Base-by-base conservation (phyloP, 148 eudicot species). In the Fagopyrum tataricum region DNA sequence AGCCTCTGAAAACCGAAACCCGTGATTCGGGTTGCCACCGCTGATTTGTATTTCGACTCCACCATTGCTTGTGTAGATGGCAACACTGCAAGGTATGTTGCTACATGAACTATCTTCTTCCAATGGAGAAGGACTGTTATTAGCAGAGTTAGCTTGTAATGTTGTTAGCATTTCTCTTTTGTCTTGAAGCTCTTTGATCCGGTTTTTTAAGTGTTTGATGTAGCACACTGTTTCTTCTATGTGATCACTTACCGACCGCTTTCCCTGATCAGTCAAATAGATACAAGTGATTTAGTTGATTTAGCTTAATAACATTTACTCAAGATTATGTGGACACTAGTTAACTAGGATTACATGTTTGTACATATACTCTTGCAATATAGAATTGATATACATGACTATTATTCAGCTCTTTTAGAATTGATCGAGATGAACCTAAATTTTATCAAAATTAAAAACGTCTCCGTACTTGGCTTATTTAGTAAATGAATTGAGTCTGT, bases 31-130 rank as follows among this genome's bases (percentile, higher is more conserved):
- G 31, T 31, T 64, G 26, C 72, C 71, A 17, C 73, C 78, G 67
- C 52, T 71, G 51, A 82, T 74, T 43, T 79, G 73, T 14, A 86
- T 79, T 12, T 78, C 75, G 9, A 82, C 47, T 11, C 85, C 84
- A 11, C 82, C 82, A 15, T 64, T 37, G 12, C 69, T 64, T 64
- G 44, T 37, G 44, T 4, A 64, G 44, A 64, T 14, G 69, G 69
- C 26, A 43, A 64, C 44, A 5, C 15, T 39, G 69, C 21, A 6
- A 1, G 43, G 69, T 37, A 64, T 31, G 44, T 5, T 64, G n/a
- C 6, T 31, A 0, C 0, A 61, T 61, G n/a, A 12, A 61, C 17
- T 61, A 14, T 15, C 44, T 15, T 64, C 69, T 64, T 64, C 69
- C 14, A 15, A 64, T 43, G 31, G 44, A 64, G 31, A 20, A 64